Conservation (phyloP, 768 basidiomycete genomes). For the Amanita phalloides region DNA sequence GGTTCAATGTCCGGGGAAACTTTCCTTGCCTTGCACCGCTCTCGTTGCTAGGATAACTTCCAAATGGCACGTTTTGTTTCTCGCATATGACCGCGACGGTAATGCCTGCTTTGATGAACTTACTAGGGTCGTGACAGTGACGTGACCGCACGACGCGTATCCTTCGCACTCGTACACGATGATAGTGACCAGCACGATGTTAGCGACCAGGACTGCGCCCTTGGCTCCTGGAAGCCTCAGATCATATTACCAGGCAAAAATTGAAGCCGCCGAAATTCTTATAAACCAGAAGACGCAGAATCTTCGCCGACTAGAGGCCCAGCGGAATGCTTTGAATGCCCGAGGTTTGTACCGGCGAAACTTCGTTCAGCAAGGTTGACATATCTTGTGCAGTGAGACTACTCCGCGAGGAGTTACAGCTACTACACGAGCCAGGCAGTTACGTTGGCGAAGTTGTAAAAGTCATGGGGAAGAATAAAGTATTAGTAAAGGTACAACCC, state of each 20-base stretch:
- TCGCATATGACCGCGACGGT: too few relatives aligned
- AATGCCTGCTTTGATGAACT: too few relatives aligned
- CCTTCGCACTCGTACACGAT: neutral
- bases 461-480: conserved; percentile 99
- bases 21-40: too few relatives aligned
- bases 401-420: conserved; percentile 83
- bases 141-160: conserved; percentile 19
- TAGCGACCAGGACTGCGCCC: conserved; percentile 24
- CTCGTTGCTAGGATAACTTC: too few relatives aligned
- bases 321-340: conserved; percentile 94
- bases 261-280: conserved; percentile 83
- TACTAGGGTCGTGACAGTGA: neutral
- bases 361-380: neutral
- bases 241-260: conserved; percentile 93
- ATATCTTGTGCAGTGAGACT: conserved; percentile 55
- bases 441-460: conserved; percentile 98
- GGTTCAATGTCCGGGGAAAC: too few relatives aligned
- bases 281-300: conserved; percentile 98
- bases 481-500: conserved; percentile 95
- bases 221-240: conserved; percentile 55
- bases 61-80: too few relatives aligned
- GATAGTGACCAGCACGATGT: conserved; percentile 14
- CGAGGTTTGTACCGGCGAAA: conserved; percentile 47
- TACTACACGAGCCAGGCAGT: conserved; percentile 90
- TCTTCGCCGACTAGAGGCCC: conserved; percentile 88